Evolutionary conservation across 2,329 filamentous ascomycete species (phyloP), one percentile per base, ranked within the genome.

Genomic region (Sarocladium oryzae): DNA sequence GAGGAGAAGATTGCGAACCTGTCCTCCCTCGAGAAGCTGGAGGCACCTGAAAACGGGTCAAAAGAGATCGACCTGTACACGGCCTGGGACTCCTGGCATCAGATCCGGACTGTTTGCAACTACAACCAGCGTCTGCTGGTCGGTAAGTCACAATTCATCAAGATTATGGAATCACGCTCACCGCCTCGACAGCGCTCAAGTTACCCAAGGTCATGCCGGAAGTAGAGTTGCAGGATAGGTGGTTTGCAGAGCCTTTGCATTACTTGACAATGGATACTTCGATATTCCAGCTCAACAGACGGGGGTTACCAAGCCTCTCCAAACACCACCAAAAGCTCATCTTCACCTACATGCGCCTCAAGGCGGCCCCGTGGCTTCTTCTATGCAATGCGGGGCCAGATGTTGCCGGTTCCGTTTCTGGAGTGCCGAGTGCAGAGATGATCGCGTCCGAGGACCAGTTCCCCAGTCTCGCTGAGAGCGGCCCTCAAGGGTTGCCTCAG

Each of bases 71-170:
- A 92, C 60, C 67, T 87, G 1, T 93, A 89, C 66, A 84, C 84
- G 50, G 78, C 85, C 2, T 99, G 95, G 95, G 91, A 97, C 68
- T 85, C 87, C 1, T 99, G 93, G 93, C 86, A 99, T 65, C 77
- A 85, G 20, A 86, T 99, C 61, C 81, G 93, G 50, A 85, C 84
- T 50, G 75, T 89, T 52, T 96, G 90, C 78, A 86, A 85, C 70
- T 97, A 99, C 69, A 86, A 85, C 67, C 71, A 78, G 52, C 82
- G 89, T 65, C 76, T 99, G 33, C 86, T 83, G 61, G 82, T 96
- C 68, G 88, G 92, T 96, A 85, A 74, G 89, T 65, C 33, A 5
- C 7, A 20, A 10, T 10, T 8, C 18, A 24, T 24, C 11, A 30
- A 15, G 2, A n/a, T 28, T 10, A 21, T 6, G 8, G 21, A 20